Evolutionary conservation across 805 yeast genomes (phyloP).

Genomic region (Wickerhamiella allomyrinae): DNA sequence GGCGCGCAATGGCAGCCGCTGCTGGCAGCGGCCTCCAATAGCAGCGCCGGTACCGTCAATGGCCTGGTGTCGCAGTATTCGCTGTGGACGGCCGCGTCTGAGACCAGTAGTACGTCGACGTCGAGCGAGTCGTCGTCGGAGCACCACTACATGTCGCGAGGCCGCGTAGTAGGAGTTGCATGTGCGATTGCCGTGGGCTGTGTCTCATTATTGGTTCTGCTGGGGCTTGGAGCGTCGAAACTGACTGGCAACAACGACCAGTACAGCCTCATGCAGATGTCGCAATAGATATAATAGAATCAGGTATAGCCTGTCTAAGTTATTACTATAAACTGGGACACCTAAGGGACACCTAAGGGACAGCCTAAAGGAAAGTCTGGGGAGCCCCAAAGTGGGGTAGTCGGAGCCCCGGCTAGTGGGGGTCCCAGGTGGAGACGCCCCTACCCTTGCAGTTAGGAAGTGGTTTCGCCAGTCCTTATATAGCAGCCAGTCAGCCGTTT

Average conservation of each 20-base stretch:
- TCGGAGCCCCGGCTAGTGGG: no score
- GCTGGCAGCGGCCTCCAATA: constrained; percentile 16
- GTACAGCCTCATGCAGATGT: constrained; percentile 28
- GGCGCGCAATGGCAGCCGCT: constrained; percentile 57
- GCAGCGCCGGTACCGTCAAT: background rate
- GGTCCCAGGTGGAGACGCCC: no score
- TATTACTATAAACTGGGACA: no score
- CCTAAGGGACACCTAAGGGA: no score
- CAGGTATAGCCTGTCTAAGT: constrained; percentile 27
- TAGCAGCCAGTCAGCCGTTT: no score
- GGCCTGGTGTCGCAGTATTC: background rate
- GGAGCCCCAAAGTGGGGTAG: no score
- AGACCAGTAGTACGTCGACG: no score
- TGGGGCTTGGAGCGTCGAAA: constrained; percentile 25
- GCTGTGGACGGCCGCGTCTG: no score
- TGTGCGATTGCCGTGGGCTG: constrained; percentile 52
- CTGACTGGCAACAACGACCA: background rate
- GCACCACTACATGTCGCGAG: constrained; percentile 29
- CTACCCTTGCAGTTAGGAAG: no score
- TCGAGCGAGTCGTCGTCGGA: background rate
- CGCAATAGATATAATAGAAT: no score
- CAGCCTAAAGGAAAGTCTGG: no score
- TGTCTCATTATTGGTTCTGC: constrained; percentile 27
- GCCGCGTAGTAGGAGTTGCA: constrained; percentile 55
- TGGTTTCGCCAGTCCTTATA: no score